Percentiles rank a stretch among this genome's conserved stretches.
These are phyloP conservation scores for Boletus pseudopeckii DNA, from an alignment of 768 basidiomycete genomes.

Conservation along the genomic window DNA sequence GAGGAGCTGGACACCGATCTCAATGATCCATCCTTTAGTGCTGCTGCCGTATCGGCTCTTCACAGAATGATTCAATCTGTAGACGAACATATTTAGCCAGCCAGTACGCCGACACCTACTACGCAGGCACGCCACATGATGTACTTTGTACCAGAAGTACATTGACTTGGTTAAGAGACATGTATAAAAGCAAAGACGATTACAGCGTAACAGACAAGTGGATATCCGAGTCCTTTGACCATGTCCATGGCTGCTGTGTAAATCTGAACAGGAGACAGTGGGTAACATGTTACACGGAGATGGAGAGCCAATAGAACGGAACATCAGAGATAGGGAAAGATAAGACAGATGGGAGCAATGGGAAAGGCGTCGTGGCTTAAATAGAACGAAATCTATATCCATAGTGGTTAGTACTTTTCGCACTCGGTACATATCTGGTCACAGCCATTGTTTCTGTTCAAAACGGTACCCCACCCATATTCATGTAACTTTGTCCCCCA, in stretches of 20 bases:
- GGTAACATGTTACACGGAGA: constrained; percentile 30
- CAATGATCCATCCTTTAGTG: constrained; percentile 25
- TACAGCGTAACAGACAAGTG: constrained; percentile 52
- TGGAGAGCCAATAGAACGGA: constrained; percentile 13
- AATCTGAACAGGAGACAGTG: constrained; percentile 26
- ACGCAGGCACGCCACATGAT: not conserved
- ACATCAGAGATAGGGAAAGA: constrained; percentile 19
- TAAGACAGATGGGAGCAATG: constrained; percentile 18
- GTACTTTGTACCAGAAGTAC: not conserved
- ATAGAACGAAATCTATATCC: constrained; percentile 28
- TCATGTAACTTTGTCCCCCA: constrained; percentile 44
- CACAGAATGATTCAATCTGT: constrained; percentile 15
- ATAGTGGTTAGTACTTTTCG: constrained; percentile 13
- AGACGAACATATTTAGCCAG: not conserved
- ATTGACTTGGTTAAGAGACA: too few relatives aligned
- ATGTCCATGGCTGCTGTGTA: constrained; percentile 33
- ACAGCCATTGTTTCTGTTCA: constrained; percentile 20
- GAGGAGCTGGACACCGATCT: constrained; percentile 25
- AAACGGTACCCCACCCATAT: constrained; percentile 35
- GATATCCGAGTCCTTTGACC: constrained; percentile 56
- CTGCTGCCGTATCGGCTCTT: constrained; percentile 13
- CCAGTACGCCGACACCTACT: not conserved
- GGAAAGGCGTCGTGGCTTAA: constrained; percentile 2
- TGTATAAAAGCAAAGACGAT: constrained; percentile 29
- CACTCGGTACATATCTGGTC: not conserved